Evolutionary conservation across 768 basidiomycete genomes (phyloP), one percentile per base, ranked within the genome.

Genomic region (Trametes cubensis): DNA sequence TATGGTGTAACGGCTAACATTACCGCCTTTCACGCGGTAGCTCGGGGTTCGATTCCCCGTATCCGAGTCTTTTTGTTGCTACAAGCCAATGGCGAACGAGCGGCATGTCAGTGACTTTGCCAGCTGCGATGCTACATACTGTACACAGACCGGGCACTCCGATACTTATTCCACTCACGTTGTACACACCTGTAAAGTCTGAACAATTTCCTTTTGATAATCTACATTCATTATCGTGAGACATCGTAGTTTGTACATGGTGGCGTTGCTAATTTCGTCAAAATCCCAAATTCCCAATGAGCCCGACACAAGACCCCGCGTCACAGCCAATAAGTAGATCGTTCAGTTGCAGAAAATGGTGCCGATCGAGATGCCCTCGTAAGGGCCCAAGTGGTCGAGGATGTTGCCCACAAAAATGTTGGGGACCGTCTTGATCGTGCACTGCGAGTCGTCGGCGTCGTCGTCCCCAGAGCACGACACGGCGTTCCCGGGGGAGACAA

Each of bases 341-440:
- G 44, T 15, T 63, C 58, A 68, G 20, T 58, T 69, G 62, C 70
- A 73, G 64, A 69, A 80, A 26, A 79, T 73, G 5, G 82, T 83
- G 42, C 86, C 86, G 48, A 87, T 81, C 55, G 66, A 75, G 56
- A 86, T 80, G 10, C 61, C 67, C 62, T 85, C 71, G 66, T 80
- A 82, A 14, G 81, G 78, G 61, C 87, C 87, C 54, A 84, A 68
- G 72, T 90, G 88, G 69, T 89, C 67, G 6, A 80, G 58, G 54
- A 83, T 75, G 58, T 85, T 70, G 26, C 84, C 80, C 4, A 69
- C 75, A 11, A 84, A 67, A 55, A 89, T 71, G 66, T 80, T 83
- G 1, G 84, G 83, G 11, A 88, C 86, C 11, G 80, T 78, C 39
- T 70, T 69, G 60, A 83, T 81, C 30, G 80, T 80, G 72, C 88